A percentile compares a stretch with the other conserved stretches of the same genome.
These are phyloP conservation scores for Primulina huaijiensis DNA, from an alignment of 257 asterid species.

Conservation along the genomic window DNA sequence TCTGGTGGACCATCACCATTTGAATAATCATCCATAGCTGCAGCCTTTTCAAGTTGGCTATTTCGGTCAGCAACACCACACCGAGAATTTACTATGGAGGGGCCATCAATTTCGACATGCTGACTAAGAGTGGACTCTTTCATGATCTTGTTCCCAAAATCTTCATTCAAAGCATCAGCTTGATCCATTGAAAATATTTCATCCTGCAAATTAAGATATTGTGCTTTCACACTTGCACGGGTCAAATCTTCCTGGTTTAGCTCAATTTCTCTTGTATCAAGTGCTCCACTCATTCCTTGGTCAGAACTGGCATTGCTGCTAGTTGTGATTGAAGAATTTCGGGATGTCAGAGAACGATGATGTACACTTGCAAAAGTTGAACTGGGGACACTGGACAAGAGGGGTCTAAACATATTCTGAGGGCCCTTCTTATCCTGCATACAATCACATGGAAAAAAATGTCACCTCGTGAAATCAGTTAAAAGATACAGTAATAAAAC, in stretches of 20 bases:
- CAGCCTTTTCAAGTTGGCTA: constrained; percentile 32
- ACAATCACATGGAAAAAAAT: constrained; percentile 16
- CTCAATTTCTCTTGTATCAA: constrained; percentile 67
- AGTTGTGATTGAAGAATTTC: constrained; percentile 78
- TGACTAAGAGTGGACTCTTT: constrained; percentile 35
- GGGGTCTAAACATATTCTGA: constrained; percentile 94
- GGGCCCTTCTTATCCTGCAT: constrained; percentile 80
- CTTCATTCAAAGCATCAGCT: constrained; percentile 45
- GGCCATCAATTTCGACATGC: constrained; percentile 30
- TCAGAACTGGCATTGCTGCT: constrained; percentile 91
- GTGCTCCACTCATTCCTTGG: constrained; percentile 56
- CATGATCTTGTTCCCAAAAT: constrained; percentile 26
- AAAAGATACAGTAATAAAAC: constrained; percentile 6
- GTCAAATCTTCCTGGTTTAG: constrained; percentile 61
- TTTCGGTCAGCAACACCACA: constrained; percentile 30
- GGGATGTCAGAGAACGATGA: constrained; percentile 55
- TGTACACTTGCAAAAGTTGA: constrained; percentile 63
- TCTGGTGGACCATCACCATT: constrained; percentile 34
- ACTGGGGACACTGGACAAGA: constrained; percentile 94
- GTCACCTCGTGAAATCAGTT: not conserved
- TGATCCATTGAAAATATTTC: constrained; percentile 69
- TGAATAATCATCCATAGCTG: constrained; percentile 28
- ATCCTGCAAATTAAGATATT: constrained; percentile 39
- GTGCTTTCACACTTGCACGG: constrained; percentile 39
- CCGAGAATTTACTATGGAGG: constrained; percentile 28